These are phyloP conservation scores for Durusdinium trenchii DNA, from an alignment of 73 alveolate species.

Conservation along the genomic window DNA sequence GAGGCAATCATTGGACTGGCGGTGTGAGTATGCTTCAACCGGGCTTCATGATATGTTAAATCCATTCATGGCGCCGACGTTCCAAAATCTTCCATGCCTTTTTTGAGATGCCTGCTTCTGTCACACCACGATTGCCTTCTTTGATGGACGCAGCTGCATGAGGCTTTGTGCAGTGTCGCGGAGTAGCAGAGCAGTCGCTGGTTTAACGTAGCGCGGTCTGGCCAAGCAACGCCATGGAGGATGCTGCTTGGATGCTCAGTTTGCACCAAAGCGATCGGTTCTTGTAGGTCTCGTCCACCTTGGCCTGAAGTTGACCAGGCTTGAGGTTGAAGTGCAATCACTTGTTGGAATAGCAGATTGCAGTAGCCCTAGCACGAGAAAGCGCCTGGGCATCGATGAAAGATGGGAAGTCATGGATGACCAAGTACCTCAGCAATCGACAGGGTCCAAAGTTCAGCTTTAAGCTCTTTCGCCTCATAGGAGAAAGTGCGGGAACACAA, in stretches of 20 bases:
- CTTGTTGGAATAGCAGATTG: not conserved
- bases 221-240: constrained; percentile 97
- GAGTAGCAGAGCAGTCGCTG: no score
- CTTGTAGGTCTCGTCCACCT: constrained; percentile 58
- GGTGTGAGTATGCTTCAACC: no score
- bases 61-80: no score
- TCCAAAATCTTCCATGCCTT: no score
- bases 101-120: no score
- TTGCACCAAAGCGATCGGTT: constrained; percentile 96
- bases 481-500: no score
- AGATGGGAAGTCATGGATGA: constrained; percentile 96
- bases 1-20: no score
- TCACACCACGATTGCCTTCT: no score
- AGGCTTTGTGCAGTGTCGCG: no score
- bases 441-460: not conserved
- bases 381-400: constrained; percentile 96
- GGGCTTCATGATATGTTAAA: no score
- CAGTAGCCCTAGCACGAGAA: not conserved
- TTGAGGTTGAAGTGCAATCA: not conserved
- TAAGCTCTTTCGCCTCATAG: no score
- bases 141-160: no score
- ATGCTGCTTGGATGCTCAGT: constrained; percentile 98
- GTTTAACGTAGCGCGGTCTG: not conserved
- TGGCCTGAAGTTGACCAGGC: constrained; percentile 7
- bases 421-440: constrained; percentile 81